Conservation (phyloP, 441 rosid genomes). For the Gossypium gossypioides region DNA sequence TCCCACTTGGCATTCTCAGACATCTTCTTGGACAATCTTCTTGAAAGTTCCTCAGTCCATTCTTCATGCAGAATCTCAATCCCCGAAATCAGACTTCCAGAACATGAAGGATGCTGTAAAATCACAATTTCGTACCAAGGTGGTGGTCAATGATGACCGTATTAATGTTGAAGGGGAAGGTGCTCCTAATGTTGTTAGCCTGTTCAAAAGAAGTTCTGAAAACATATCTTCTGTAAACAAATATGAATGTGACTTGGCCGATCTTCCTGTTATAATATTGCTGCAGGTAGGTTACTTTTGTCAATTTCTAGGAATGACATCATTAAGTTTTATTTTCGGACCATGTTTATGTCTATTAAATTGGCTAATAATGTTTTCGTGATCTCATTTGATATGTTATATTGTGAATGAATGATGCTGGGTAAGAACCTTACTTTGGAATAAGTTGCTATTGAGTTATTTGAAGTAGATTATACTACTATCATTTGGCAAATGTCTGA, state of each 20-base stretch:
- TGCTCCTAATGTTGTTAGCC: conserved; percentile 70
- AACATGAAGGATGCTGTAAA: conserved; percentile 35
- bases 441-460: not conserved
- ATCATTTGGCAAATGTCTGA: not conserved
- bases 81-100: conserved; percentile 28
- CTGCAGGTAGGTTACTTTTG: conserved; percentile 57
- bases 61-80: conserved; percentile 42
- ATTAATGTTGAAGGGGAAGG: conserved; percentile 82
- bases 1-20: conserved; percentile 87
- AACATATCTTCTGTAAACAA: conserved; percentile 57
- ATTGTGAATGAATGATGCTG: not conserved
- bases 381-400: not conserved
- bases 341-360: conserved; percentile 15
- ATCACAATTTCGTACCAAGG: conserved; percentile 71
- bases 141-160: conserved; percentile 62
- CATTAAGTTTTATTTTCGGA: conserved; percentile 35
- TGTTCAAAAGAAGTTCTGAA: conserved; percentile 60
- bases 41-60: conserved; percentile 72
- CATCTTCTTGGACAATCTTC: conserved; percentile 81
- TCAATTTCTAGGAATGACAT: not conserved
- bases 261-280: conserved; percentile 64
- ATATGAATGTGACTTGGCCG: conserved; percentile 68
- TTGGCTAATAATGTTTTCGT: not conserved
- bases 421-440: not conserved
- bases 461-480: not conserved